Conservation (phyloP, 1,284 basidiomycete species). For the Golubevia sp. region DNA sequence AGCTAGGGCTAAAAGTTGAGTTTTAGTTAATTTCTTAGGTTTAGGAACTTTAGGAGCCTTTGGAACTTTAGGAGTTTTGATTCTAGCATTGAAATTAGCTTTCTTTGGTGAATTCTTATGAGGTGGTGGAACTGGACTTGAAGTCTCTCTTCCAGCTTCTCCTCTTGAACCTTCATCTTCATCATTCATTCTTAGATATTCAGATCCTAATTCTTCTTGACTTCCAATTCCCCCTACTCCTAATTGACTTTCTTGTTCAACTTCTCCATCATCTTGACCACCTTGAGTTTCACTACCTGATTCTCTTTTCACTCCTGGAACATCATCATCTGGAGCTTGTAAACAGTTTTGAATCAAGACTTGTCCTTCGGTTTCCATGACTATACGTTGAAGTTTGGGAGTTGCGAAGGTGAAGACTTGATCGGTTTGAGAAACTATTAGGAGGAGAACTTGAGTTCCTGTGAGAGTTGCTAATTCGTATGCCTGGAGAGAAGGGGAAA, state of each 20-base stretch:
- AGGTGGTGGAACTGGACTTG: background rate
- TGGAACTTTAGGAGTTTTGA: background rate
- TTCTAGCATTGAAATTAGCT: too few relatives aligned
- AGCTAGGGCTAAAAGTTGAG: too few relatives aligned
- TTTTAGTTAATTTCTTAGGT: background rate
- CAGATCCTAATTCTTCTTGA: too few relatives aligned
- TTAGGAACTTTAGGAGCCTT: background rate
- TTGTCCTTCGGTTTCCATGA: constrained; percentile 53
- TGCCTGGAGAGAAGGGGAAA: constrained; percentile 14
- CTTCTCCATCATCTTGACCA: constrained; percentile 10
- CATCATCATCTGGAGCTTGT: constrained; percentile 40
- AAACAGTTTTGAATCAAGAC: constrained; percentile 56
- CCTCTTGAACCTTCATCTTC: constrained; percentile 4
- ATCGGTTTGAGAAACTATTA: constrained; percentile 57
- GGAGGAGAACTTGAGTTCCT: constrained; percentile 52
- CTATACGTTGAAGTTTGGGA: constrained; percentile 52
- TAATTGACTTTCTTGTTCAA: background rate
- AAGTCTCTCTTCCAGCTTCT: constrained; percentile 7
- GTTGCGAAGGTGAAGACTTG: constrained; percentile 59
- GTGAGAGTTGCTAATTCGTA: constrained; percentile 57
- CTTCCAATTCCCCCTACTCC: too few relatives aligned
- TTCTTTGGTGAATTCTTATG: background rate
- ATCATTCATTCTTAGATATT: background rate
- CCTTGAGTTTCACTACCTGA: background rate
- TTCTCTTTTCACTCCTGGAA: background rate